These are phyloP conservation scores for Podaxis sp. DNA, from an alignment of 768 basidiomycete genomes.

Conservation along the genomic window DNA sequence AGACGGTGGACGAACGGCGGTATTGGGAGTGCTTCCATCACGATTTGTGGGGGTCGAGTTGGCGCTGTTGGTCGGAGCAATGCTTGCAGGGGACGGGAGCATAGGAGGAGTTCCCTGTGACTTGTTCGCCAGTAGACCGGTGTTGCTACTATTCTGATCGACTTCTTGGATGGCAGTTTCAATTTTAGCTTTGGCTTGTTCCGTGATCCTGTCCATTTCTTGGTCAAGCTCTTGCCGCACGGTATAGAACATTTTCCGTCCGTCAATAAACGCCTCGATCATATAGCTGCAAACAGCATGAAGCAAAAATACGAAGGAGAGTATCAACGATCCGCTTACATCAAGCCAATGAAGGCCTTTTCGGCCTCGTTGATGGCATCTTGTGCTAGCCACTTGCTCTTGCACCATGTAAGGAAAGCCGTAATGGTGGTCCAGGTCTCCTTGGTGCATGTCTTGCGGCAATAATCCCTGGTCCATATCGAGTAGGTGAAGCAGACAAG, in stretches of 20 bases:
- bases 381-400: conserved; percentile 62
- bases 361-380: conserved; percentile 51
- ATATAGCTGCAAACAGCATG: conserved; percentile 54
- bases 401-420: conserved; percentile 71
- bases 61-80: conserved; percentile 64
- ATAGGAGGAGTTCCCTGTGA: conserved; percentile 60
- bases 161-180: conserved; percentile 39
- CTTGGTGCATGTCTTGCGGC: conserved; percentile 51
- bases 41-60: conserved; percentile 75
- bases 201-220: conserved; percentile 38
- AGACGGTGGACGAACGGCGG: conserved; percentile 32
- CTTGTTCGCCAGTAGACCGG: conserved; percentile 34
- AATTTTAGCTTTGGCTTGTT: conserved; percentile 36
- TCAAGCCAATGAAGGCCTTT: conserved; percentile 73
- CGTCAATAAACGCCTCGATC: conserved; percentile 75
- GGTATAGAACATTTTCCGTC: conserved; percentile 35
- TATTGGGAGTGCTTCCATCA: conserved; percentile 54
- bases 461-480: conserved; percentile 76
- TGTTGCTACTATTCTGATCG: conserved; percentile 26
- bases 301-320: conserved; percentile 32
- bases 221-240: conserved; percentile 35
- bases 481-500: conserved; percentile 83
- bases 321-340: conserved; percentile 52
- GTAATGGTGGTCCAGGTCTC: conserved; percentile 71
- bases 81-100: conserved; percentile 79